Percentiles rank a stretch among this genome's conserved stretches.
Conservation (phyloP, 805 yeast species). For the Saturnispora besseyi region DNA sequence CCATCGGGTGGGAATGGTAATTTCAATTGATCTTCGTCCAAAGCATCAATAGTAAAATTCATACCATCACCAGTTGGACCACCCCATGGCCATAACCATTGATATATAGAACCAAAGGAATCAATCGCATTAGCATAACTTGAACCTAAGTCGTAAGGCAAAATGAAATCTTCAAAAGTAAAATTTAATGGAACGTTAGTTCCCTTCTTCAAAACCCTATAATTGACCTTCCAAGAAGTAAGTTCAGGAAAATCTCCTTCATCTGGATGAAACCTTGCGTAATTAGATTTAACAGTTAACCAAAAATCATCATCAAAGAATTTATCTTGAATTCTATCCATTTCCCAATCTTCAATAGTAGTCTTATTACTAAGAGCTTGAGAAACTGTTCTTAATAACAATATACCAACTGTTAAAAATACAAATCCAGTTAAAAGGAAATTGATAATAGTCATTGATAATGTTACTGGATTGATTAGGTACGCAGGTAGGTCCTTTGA, state of each 20-base stretch:
- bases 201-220: constrained; percentile 15
- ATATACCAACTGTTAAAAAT: constrained; percentile 44
- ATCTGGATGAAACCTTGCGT: constrained; percentile 28
- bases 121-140: constrained; percentile 42
- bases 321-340: constrained; percentile 68
- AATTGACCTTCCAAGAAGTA: constrained; percentile 36
- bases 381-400: constrained; percentile 52
- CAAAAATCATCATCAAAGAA: constrained; percentile 48
- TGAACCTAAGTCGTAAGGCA: constrained; percentile 73
- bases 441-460: constrained; percentile 46
- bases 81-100: constrained; percentile 70
- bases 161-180: constrained; percentile 56
- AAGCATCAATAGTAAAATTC: constrained; percentile 46
- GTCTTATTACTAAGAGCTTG: constrained; percentile 63
- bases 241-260: constrained; percentile 33
- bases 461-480: constrained; percentile 41
- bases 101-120: constrained; percentile 53
- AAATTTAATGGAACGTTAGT: constrained; percentile 27
- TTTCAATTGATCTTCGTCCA: constrained; percentile 49
- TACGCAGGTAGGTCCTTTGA: constrained; percentile 48
- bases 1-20: constrained; percentile 96
- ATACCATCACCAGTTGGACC: constrained; percentile 53
- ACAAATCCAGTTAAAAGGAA: constrained; percentile 53
- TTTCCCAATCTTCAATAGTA: constrained; percentile 89
- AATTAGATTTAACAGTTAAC: constrained; percentile 39